These are phyloP conservation scores for Melastoma malabathricum DNA, from an alignment of 345 rosid species.

Conservation along the genomic window DNA sequence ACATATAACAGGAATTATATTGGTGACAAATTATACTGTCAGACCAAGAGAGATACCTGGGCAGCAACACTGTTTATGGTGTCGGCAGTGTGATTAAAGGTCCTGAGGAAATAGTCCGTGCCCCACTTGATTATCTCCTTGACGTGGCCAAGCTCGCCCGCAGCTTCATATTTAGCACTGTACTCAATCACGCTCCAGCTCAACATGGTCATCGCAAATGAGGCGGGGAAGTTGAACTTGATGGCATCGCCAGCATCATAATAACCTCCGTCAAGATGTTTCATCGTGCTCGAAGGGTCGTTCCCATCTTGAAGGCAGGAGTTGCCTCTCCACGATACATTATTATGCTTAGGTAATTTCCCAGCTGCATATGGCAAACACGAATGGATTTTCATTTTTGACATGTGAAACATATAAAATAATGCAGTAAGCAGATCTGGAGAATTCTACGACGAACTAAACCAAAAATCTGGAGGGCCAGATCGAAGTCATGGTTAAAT, in stretches of 20 bases:
- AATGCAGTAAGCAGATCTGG: too few relatives aligned
- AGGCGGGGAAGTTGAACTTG: constrained; percentile 75
- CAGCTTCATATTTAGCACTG: constrained; percentile 81
- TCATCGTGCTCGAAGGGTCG: constrained; percentile 24
- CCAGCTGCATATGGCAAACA: constrained; percentile 45
- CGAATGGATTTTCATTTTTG: too few relatives aligned
- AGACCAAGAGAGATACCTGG: constrained; percentile 28
- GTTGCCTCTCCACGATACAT: constrained; percentile 90
- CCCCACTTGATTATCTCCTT: constrained; percentile 96
- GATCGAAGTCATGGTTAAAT: too few relatives aligned
- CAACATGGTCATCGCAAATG: constrained; percentile 94
- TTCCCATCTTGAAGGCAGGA: constrained; percentile 75
- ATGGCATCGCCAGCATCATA: constrained; percentile 97
- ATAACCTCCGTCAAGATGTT: constrained; percentile 75
- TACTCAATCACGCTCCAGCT: constrained; percentile 99
- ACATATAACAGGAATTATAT: too few relatives aligned
- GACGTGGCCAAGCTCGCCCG: constrained; percentile 80
- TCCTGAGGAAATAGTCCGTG: constrained; percentile 81
- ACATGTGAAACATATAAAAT: too few relatives aligned
- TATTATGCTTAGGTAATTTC: constrained; percentile 73
- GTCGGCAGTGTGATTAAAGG: constrained; percentile 72
- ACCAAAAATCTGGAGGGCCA: too few relatives aligned
- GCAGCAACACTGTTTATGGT: constrained; percentile 41
- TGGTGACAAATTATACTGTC: too few relatives aligned
- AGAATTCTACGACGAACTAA: too few relatives aligned